phyloP scores from a whole-genome alignment of 345 rosid genomes.

The Eucalyptus brandiana region DNA sequence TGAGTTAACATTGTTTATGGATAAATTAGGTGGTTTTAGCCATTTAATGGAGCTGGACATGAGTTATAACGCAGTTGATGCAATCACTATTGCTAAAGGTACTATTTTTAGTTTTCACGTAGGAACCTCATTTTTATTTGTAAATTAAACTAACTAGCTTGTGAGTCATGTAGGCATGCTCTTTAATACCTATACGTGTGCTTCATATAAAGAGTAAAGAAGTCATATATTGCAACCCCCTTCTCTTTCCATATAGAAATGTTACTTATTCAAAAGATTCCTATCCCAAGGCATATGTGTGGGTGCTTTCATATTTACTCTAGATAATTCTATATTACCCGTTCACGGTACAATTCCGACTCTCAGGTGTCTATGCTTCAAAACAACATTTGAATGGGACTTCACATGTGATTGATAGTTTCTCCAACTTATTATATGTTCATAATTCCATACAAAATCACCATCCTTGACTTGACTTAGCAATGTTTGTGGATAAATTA shows the following conservation, averaged over 20 bases:
- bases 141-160: background rate
- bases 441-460: too few relatives aligned
- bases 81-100: rapidly evolving
- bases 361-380: background rate
- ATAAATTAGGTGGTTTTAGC: too few relatives aligned
- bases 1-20: too few relatives aligned
- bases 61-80: rapidly evolving
- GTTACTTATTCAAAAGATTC: too few relatives aligned
- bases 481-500: too few relatives aligned
- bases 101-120: rapidly evolving
- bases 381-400: too few relatives aligned
- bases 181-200: too few relatives aligned
- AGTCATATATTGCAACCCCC: background rate
- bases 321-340: background rate
- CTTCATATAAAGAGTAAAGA: background rate
- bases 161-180: background rate
- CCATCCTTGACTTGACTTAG: too few relatives aligned
- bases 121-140: background rate
- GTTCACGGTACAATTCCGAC: too few relatives aligned
- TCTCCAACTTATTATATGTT: rapidly evolving
- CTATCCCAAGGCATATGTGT: background rate
- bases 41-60: too few relatives aligned
- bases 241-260: background rate
- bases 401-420: too few relatives aligned
- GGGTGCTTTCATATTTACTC: background rate